Percentiles rank a stretch among this genome's conserved stretches.
Evolutionary conservation across 192 early-diverging fungal species (phyloP).

Genomic region (Thamnidium elegans): DNA sequence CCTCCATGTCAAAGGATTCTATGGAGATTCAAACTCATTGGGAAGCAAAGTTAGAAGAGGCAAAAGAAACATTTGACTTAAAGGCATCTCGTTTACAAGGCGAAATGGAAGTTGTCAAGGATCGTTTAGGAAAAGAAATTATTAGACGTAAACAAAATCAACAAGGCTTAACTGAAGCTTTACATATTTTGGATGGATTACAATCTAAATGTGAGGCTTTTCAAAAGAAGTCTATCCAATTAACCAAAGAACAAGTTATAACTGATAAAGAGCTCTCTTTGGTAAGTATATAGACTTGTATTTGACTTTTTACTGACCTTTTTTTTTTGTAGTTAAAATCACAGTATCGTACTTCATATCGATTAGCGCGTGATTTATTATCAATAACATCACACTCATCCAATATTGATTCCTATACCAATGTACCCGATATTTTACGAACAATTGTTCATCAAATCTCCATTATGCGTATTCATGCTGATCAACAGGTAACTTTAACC

Average conservation of each 20-base stretch:
- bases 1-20: slow-evolving; percentile 18
- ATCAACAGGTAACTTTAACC: slow-evolving; percentile 1
- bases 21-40: slow-evolving; percentile 7
- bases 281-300: background rate
- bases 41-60: slow-evolving; percentile 6
- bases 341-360: slow-evolving; percentile 6
- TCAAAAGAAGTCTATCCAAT: background rate
- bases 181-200: background rate
- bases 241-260: background rate
- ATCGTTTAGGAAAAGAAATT: slow-evolving; percentile 12
- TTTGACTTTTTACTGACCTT: background rate
- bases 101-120: slow-evolving; percentile 15
- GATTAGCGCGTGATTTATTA: slow-evolving; percentile 1
- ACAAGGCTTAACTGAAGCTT: background rate
- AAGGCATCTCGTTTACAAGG: background rate
- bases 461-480: slow-evolving; percentile 4
- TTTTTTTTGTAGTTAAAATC: background rate
- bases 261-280: slow-evolving; percentile 1
- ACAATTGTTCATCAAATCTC: background rate
- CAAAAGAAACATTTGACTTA: background rate
- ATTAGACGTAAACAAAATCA: slow-evolving; percentile 5
- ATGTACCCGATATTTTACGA: slow-evolving; percentile 13
- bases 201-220: background rate
- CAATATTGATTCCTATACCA: background rate
- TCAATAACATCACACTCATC: background rate